Evolutionary conservation across 1,139 yeast genomes (phyloP).

Genomic region (Arxiozyma slooffiae): DNA sequence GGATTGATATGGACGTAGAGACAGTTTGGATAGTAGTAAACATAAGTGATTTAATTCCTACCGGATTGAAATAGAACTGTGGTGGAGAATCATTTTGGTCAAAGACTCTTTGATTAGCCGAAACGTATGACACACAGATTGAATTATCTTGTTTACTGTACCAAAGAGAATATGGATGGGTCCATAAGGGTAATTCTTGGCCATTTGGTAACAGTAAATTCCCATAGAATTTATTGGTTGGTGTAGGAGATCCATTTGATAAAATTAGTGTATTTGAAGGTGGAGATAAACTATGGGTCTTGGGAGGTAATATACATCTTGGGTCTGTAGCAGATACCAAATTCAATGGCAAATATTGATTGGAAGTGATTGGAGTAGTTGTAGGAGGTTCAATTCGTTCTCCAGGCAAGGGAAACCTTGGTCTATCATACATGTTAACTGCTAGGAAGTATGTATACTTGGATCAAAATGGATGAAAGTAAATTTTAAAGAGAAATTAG

Average conservation of each 20-base stretch:
- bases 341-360: background rate
- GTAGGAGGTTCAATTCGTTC: background rate
- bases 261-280: conserved; percentile 27
- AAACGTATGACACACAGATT: conserved; percentile 38
- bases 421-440: conserved; percentile 1
- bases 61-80: conserved; percentile 20
- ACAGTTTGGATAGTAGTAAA: conserved; percentile 28
- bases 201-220: conserved; percentile 54
- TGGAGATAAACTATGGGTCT: background rate
- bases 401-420: background rate
- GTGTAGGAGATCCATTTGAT: conserved; percentile 41
- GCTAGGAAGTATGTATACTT: no score
- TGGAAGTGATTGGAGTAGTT: background rate
- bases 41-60: conserved; percentile 27
- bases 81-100: conserved; percentile 51
- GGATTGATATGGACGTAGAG: background rate
- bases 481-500: no score
- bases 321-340: conserved; percentile 2
- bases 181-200: conserved; percentile 59
- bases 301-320: conserved; percentile 30
- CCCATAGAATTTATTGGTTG: conserved; percentile 78
- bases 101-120: conserved; percentile 48
- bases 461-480: no score
- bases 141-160: conserved; percentile 1
- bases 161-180: conserved; percentile 79